Evolutionary conservation across 1,139 yeast species (phyloP).

Genomic region (Blastobotrys malaysiensis): DNA sequence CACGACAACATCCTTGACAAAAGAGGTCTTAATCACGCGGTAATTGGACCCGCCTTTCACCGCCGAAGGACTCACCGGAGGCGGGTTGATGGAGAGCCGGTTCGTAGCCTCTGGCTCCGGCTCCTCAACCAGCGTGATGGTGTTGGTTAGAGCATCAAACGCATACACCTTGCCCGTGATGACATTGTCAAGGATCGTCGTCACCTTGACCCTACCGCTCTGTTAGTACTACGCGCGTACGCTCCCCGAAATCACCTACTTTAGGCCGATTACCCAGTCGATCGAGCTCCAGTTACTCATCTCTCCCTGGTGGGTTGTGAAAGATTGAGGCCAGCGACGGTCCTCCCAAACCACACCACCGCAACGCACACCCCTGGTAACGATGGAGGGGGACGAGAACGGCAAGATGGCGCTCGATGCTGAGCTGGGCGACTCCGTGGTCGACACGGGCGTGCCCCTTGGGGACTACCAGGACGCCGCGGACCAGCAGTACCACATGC

Average conservation of each 20-base stretch:
- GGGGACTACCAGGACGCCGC: slow-evolving; percentile 6
- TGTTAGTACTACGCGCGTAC: slow-evolving; percentile 3
- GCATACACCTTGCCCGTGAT: slow-evolving; percentile 60
- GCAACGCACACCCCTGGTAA: neutral
- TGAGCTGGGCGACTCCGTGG: slow-evolving; percentile 9
- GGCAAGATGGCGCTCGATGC: neutral
- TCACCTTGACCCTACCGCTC: slow-evolving; percentile 48
- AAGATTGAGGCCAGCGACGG: neutral
- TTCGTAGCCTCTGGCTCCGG: neutral
- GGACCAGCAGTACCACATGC: neutral
- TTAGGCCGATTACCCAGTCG: slow-evolving; percentile 21
- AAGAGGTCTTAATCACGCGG: slow-evolving; percentile 52
- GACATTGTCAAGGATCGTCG: slow-evolving; percentile 53
- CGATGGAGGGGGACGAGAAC: neutral
- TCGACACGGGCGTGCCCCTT: slow-evolving; percentile 12
- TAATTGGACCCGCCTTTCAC: slow-evolving; percentile 31
- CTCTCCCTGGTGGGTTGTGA: neutral
- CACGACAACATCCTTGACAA: slow-evolving; percentile 51
- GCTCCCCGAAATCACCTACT: slow-evolving; percentile 9
- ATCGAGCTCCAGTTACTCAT: slow-evolving; percentile 4
- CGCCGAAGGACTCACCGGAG: neutral
- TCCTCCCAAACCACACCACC: neutral
- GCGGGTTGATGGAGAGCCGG: neutral
- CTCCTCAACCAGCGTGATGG: slow-evolving; percentile 34
- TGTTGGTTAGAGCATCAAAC: slow-evolving; percentile 43